A percentile compares a stretch with the other conserved stretches of the same genome.
phyloP scores from a whole-genome alignment of 257 asterid genomes.

The Solanum bukasovii region DNA sequence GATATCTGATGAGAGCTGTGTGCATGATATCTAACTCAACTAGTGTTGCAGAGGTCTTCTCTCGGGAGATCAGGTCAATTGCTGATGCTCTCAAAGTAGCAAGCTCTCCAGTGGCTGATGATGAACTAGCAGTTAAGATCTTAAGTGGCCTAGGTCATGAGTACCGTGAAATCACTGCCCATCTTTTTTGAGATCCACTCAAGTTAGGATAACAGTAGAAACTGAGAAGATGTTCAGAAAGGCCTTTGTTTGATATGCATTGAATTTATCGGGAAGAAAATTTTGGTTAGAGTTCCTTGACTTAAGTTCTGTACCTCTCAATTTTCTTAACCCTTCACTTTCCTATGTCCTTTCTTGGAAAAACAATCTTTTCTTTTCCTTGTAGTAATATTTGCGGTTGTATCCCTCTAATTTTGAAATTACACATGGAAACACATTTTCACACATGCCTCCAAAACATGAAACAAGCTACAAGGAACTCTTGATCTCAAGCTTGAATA shows the following conservation, averaged over 20 bases:
- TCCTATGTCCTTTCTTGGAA: not conserved
- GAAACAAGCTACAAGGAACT: too few relatives aligned
- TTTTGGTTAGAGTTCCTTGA: not conserved
- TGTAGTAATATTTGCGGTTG: not conserved
- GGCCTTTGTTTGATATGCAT: not conserved
- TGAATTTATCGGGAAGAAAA: not conserved
- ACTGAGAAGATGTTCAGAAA: not conserved
- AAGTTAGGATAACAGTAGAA: not conserved
- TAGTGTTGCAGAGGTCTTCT: too few relatives aligned
- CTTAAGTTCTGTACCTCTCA: not conserved
- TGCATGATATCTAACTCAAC: too few relatives aligned
- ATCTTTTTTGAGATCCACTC: not conserved
- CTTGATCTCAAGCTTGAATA: too few relatives aligned
- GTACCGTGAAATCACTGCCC: not conserved
- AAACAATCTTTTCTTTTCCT: not conserved
- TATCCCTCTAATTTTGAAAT: not conserved
- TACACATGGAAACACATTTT: not conserved
- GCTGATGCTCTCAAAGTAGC: too few relatives aligned
- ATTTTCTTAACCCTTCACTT: not conserved
- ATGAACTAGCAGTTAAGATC: too few relatives aligned
- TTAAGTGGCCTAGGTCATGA: too few relatives aligned
- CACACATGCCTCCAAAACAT: too few relatives aligned
- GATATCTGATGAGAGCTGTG: too few relatives aligned
- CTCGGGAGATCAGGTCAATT: too few relatives aligned
- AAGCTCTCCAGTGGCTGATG: too few relatives aligned